These are phyloP conservation scores for Mycena chlorophos DNA, from an alignment of 768 basidiomycete species.

Conservation along the genomic window DNA sequence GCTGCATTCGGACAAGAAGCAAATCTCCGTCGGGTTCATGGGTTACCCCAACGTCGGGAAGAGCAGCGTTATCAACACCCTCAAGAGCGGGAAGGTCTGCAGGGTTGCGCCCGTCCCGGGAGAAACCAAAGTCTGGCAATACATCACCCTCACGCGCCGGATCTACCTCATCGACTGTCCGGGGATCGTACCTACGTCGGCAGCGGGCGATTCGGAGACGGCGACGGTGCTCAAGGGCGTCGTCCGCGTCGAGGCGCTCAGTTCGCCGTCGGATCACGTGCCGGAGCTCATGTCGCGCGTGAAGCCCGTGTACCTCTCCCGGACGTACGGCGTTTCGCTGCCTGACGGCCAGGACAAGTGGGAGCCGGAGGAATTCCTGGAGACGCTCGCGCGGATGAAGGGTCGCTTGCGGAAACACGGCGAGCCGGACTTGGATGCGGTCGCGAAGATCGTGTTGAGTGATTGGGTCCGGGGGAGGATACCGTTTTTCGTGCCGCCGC, in stretches of 20 bases:
- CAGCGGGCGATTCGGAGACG: constrained; percentile 87
- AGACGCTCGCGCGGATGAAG: constrained; percentile 84
- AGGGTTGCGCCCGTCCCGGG: constrained; percentile 95
- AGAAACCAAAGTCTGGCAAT: constrained; percentile 99
- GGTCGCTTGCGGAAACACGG: constrained; percentile 92
- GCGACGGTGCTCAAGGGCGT: constrained; percentile 95
- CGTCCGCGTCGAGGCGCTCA: constrained; percentile 90
- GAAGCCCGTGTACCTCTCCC: constrained; percentile 89
- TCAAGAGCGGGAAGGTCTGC: constrained; percentile 98
- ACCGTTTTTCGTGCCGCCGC: constrained; percentile 93
- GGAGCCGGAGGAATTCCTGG: constrained; percentile 78
- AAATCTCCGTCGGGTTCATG: constrained; percentile 96
- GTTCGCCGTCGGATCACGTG: constrained; percentile 91
- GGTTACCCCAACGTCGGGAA: constrained; percentile 99
- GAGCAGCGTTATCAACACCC: constrained; percentile 95
- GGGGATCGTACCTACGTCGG: constrained; percentile 93
- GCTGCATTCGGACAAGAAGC: constrained; percentile 97
- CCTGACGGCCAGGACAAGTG: constrained; percentile 57
- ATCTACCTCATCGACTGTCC: constrained; percentile 99
- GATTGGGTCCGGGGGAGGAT: constrained; percentile 98
- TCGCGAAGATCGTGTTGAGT: constrained; percentile 91
- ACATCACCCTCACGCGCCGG: constrained; percentile 91
- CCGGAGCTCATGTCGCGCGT: constrained; percentile 85
- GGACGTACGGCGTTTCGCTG: constrained; percentile 74
- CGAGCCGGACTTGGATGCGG: constrained; percentile 88